These are phyloP conservation scores for Colletotrichum salicis DNA, from an alignment of 2,329 filamentous ascomycete species.

Conservation along the genomic window DNA sequence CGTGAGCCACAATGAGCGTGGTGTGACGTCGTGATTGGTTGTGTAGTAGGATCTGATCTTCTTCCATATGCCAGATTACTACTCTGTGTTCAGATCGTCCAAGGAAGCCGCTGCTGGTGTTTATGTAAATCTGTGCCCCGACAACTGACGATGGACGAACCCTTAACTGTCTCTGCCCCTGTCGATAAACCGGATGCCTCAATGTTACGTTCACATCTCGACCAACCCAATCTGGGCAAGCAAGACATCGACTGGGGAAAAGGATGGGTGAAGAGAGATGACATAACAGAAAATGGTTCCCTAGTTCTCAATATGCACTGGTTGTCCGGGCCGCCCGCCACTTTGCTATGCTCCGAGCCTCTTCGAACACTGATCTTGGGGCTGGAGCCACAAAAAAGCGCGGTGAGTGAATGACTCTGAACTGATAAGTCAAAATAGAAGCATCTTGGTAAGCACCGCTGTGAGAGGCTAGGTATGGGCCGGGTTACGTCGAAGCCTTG, in stretches of 20 bases:
- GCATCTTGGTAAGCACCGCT: conserved; percentile 31
- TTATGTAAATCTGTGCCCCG: conserved; percentile 26
- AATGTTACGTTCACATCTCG: conserved; percentile 13
- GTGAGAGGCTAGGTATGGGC: conserved; percentile 7
- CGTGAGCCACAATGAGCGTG: not conserved
- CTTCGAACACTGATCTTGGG: not conserved
- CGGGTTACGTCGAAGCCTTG: conserved; percentile 10
- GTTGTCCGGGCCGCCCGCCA: conserved; percentile 13
- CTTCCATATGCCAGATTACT: not conserved
- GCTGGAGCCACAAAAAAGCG: not conserved
- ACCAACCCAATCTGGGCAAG: not conserved
- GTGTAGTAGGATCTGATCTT: not conserved
- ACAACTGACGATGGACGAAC: not conserved
- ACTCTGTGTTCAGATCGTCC: not conserved
- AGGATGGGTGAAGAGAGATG: not conserved
- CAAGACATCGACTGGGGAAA: conserved; percentile 1
- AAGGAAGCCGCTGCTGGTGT: conserved; percentile 16
- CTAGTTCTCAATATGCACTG: not conserved
- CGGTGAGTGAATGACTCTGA: not conserved
- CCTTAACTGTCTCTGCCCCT: not conserved
- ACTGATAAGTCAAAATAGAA: conserved; percentile 29
- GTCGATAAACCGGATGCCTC: conserved; percentile 15
- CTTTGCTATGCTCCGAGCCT: not conserved
- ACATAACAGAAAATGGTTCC: not conserved
- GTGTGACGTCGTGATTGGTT: not conserved